These are phyloP conservation scores for Orychophragmus violaceus DNA, from an alignment of 345 rosid species.

Conservation along the genomic window DNA sequence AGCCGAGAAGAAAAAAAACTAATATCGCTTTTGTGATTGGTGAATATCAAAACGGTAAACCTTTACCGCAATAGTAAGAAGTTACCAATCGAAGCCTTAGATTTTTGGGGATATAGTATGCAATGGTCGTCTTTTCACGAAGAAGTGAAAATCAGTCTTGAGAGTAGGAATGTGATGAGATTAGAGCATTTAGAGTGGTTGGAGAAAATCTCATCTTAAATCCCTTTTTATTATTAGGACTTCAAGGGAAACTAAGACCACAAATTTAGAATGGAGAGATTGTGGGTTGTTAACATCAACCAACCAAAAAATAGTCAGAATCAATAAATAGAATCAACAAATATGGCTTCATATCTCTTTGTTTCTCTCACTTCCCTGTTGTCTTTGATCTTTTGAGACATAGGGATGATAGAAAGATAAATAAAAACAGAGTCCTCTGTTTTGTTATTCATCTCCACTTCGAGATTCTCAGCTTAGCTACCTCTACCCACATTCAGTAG, in stretches of 20 bases:
- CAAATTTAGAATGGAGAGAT: slow-evolving; percentile 11
- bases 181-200: not conserved
- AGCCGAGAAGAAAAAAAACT: too few species aligned
- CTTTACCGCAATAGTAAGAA: too few species aligned
- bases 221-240: not conserved
- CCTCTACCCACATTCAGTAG: not conserved
- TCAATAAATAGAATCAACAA: slow-evolving; percentile 20
- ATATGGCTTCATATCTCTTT: slow-evolving; percentile 1
- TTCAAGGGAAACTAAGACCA: not conserved
- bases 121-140: slow-evolving; percentile 23
- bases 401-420: not conserved
- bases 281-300: slow-evolving; percentile 10
- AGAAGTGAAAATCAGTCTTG: not conserved
- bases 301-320: slow-evolving; percentile 21
- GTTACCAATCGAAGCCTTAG: too few species aligned
- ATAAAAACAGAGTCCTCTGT: slow-evolving; percentile 8
- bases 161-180: not conserved
- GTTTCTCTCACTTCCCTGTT: not conserved
- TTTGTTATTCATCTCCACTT: not conserved
- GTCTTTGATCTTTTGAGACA: not conserved
- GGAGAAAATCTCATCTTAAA: not conserved
- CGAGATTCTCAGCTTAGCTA: not conserved
- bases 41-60: too few species aligned
- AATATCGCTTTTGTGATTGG: too few species aligned
- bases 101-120: too few species aligned